Base-by-base conservation (phyloP, 1,284 basidiomycete species). In the Ganoderma sinense region DNA sequence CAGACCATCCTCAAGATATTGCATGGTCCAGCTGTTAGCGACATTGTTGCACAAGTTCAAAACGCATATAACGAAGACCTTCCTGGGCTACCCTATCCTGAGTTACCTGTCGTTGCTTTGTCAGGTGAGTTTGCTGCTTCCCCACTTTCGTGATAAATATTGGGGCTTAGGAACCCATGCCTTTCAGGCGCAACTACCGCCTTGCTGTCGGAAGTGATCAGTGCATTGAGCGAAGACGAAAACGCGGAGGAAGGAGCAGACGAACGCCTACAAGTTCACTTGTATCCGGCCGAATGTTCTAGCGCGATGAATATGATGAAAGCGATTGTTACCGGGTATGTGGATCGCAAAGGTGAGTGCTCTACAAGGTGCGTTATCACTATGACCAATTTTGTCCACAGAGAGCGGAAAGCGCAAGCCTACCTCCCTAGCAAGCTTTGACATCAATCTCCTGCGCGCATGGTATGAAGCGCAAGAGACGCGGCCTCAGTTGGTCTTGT, bases 31-130 rank as follows among this genome's bases (percentile, higher is more conserved):
- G 58, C 78, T 2, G 77, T 78, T 1, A 48, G 71, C 2, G 69
- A 77, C 20, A 74, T 82, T 6, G 72, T 74, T 0, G 40, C 68
- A 2, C 68, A 74, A 56, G 73, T 82, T 16, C 65, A 66, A 5
- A 60, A 69, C 7, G 79, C 82, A 23, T 78, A 82, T 53, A 67
- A 71, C 1, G 71, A 78, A 48, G 66, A 75, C 14, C 75, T 82
- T 0, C 80, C 91, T 83, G 73, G 87, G 71, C 71, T 86, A 83
- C 92, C 92, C 86, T 72, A 86, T 76, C 68, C 85, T 80, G 82
- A 91, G 88, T 76, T 94, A 83, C 87, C 89, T 83, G 80, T 91
- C 83, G 63, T 89, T 78, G 78, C 86, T 2, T 80, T 93, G 53
- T 68, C 66, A 23, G 70, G 73, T 73, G 66, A 11, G 67, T 40